phyloP scores from a whole-genome alignment of 108 stramenopile species.

The Cyclotella atomus region DNA sequence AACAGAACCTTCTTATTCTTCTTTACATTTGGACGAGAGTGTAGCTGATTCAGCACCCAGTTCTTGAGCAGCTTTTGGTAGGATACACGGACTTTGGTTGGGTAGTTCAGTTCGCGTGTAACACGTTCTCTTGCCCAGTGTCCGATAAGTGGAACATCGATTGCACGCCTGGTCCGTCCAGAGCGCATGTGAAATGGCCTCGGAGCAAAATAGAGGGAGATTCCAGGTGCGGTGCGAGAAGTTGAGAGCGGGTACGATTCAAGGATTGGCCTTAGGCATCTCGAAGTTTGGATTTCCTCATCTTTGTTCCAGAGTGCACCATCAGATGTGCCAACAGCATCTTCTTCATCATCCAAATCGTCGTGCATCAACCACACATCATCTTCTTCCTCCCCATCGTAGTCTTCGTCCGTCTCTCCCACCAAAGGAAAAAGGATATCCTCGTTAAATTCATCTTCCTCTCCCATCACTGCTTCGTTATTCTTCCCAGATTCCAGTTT shows the following conservation, averaged over 20 bases:
- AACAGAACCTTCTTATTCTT: conserved; percentile 94
- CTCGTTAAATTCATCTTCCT: conserved; percentile 78
- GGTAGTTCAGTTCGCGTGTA: conserved; percentile 90
- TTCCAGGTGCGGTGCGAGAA: conserved; percentile 81
- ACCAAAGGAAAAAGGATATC: conserved; percentile 78
- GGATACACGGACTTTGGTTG: conserved; percentile 97
- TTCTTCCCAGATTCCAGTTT: conserved; percentile 42
- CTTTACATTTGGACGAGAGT: conserved; percentile 87
- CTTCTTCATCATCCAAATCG: conserved; percentile 55
- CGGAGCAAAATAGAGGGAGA: conserved; percentile 97
- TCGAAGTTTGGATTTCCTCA: conserved; percentile 57
- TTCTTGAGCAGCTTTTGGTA: conserved; percentile 99
- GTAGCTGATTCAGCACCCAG: conserved; percentile 96
- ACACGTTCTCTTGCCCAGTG: conserved; percentile 94
- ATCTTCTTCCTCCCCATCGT: conserved; percentile 56
- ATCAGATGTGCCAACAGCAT: conserved; percentile 39
- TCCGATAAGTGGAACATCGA: conserved; percentile 96
- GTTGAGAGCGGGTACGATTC: conserved; percentile 67
- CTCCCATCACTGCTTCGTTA: conserved; percentile 52
- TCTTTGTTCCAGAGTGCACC: conserved; percentile 56
- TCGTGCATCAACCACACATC: conserved; percentile 69
- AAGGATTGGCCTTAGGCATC: conserved; percentile 63
- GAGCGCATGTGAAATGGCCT: conserved; percentile 94
- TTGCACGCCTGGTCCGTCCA: conserved; percentile 92
- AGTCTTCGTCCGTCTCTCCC: conserved; percentile 79